Base-by-base conservation (phyloP, 2,329 filamentous ascomycete genomes). In the Verticillium longisporum region DNA sequence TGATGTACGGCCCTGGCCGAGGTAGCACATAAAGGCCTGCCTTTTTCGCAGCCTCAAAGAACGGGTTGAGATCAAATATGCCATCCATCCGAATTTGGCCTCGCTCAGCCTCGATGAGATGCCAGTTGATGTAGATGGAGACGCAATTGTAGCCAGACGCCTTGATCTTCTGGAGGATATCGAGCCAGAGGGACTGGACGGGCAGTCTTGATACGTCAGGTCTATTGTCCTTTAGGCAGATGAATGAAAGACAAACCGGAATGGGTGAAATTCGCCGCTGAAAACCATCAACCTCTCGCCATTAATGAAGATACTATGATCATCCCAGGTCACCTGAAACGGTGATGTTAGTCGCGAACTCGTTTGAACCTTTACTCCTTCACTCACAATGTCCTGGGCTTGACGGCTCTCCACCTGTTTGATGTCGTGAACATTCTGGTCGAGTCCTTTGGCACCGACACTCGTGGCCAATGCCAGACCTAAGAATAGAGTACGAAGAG, bases 111-210 rank as follows among this genome's bases (percentile, higher is more conserved):
- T 95, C 91, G 0, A 92, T 72, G 2, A 94, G 76, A 3, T 88
- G 89, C 91, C 90, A 96, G 67, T 92, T 83, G 6, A 88, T 80
- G 68, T 94, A 94, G 72, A 93, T 92, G 0, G 89, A 92, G 1
- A 93, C 88, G 55, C 85, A 83, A 67, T 90, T 94, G 75, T 92
- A 93, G 0, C 91, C 91, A 1, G 92, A 75, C 0, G 90, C 88
- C 72, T 89, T 92, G 72, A 94, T 85, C 74, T 96, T 96, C 68
- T 95, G 88, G 67, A 96, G 88, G 1, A 94, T 70, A 66, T 94
- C 91, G 9, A 90, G 78, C 78, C 87, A 82, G 0, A 82, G 69
- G 0, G 72, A 74, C 0, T 79, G 77, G 0, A 80, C 77, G 0
- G 80, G 78, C 1, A 81, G 71, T 1, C 45, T 53, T 9, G 3